Evolutionary conservation across 2,329 filamentous ascomycete genomes (phyloP).

Genomic region (Diaporthe ampelina): DNA sequence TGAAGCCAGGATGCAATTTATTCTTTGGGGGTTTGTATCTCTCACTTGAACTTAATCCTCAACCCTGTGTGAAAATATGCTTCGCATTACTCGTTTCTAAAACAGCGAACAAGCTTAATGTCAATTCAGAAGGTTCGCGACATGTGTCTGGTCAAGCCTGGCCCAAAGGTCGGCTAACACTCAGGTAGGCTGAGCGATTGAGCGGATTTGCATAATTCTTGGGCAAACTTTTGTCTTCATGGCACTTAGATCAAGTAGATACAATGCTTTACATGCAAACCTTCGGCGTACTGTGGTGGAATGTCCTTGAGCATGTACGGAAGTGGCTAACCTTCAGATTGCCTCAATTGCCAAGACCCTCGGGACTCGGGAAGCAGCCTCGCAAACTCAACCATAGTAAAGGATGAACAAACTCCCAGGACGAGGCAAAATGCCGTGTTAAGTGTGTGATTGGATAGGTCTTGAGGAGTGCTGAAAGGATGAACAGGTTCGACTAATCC

Average conservation of each 20-base stretch:
- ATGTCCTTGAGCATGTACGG: background rate
- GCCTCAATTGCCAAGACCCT: background rate
- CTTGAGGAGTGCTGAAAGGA: background rate
- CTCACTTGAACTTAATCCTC: background rate
- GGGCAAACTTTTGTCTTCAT: too few species aligned
- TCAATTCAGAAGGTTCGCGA: constrained; percentile 8
- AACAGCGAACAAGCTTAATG: background rate
- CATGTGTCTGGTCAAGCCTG: background rate
- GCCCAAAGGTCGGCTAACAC: background rate
- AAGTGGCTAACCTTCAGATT: background rate
- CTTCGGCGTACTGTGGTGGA: too few species aligned
- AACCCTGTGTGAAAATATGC: background rate
- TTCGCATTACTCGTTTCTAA: constrained; percentile 5
- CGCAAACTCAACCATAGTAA: background rate
- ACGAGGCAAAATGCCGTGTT: background rate
- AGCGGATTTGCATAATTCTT: too few species aligned
- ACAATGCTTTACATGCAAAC: too few species aligned
- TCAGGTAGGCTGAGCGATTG: background rate
- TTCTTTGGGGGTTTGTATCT: background rate
- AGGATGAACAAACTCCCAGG: too few species aligned
- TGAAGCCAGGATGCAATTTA: background rate
- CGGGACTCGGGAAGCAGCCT: background rate
- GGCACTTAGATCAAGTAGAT: background rate
- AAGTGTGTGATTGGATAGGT: background rate
- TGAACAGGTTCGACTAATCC: background rate